Conservation (phyloP, 495 filamentous ascomycete species). For the Cetradonia linearis region DNA sequence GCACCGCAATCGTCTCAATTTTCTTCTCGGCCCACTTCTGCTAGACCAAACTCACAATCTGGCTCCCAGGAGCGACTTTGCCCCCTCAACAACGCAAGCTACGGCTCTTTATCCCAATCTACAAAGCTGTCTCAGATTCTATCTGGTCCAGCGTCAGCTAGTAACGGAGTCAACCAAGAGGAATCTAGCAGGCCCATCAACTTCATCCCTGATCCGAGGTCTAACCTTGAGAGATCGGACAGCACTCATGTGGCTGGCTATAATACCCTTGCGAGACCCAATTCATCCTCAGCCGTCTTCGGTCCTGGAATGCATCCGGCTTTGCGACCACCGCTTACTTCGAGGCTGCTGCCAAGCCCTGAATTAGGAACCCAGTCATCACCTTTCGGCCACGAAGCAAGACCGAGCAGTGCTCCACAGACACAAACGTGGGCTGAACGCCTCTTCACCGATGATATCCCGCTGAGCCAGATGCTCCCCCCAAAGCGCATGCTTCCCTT, state of each 20-base stretch:
- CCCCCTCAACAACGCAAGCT: not conserved
- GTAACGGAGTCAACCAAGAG: not conserved
- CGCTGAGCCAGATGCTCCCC: constrained; percentile 35
- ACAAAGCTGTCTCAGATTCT: not conserved
- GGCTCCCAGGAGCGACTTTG: not conserved
- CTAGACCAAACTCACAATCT: not conserved
- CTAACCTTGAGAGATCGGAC: not conserved
- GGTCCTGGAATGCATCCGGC: not conserved
- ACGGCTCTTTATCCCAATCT: not conserved
- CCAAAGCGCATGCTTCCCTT: constrained; percentile 41
- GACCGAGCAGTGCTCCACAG: constrained; percentile 16
- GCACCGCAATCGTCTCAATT: not conserved
- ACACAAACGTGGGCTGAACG: not conserved
- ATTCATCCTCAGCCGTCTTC: not conserved
- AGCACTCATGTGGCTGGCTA: not conserved
- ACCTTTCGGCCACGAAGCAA: constrained; percentile 8
- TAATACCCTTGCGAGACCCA: not conserved
- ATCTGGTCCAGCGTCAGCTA: constrained; percentile 1
- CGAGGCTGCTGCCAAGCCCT: not conserved
- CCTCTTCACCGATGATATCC: constrained; percentile 3
- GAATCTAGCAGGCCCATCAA: constrained; percentile 1
- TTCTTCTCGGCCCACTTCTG: not conserved
- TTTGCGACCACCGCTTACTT: not conserved
- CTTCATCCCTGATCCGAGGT: not conserved
- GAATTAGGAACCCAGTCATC: constrained; percentile 1